These are phyloP conservation scores for Nissolia schottii DNA, from an alignment of 306 rosid species.

Conservation along the genomic window DNA sequence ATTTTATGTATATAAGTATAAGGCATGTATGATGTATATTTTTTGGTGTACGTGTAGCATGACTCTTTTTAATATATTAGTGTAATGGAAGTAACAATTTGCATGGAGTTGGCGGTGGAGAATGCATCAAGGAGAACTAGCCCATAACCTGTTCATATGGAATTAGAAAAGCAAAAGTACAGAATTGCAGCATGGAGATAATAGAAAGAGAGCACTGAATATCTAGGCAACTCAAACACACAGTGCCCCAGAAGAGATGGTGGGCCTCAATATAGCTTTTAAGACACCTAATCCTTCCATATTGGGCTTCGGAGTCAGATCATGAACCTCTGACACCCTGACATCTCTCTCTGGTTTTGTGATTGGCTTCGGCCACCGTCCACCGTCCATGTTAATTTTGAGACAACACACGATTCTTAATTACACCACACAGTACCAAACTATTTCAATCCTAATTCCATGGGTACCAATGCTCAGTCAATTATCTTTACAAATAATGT, in stretches of 20 bases:
- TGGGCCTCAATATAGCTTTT: neutral
- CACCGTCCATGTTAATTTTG: neutral
- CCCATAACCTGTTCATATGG: constrained; percentile 44
- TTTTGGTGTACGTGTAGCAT: too few relatives aligned
- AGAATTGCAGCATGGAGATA: constrained; percentile 4
- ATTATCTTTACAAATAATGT: too few relatives aligned
- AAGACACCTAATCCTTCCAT: constrained; percentile 2
- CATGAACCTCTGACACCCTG: constrained; percentile 25
- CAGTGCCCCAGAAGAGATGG: constrained; percentile 23
- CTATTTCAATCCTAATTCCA: too few relatives aligned
- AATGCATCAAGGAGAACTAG: neutral
- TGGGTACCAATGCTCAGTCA: too few relatives aligned
- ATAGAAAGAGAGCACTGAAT: neutral
- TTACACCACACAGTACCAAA: too few relatives aligned
- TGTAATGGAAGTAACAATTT: constrained; percentile 28
- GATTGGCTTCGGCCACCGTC: neutral
- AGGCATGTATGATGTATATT: too few relatives aligned
- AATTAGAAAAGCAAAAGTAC: constrained; percentile 18
- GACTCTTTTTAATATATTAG: too few relatives aligned
- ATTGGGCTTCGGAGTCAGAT: constrained; percentile 31
- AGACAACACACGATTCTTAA: too few relatives aligned
- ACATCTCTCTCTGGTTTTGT: too few relatives aligned
- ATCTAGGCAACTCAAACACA: neutral
- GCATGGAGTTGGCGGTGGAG: constrained; percentile 42
- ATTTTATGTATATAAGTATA: too few relatives aligned